Conservation (phyloP, 176 grass and related monocot species). For the Phragmites australis region DNA sequence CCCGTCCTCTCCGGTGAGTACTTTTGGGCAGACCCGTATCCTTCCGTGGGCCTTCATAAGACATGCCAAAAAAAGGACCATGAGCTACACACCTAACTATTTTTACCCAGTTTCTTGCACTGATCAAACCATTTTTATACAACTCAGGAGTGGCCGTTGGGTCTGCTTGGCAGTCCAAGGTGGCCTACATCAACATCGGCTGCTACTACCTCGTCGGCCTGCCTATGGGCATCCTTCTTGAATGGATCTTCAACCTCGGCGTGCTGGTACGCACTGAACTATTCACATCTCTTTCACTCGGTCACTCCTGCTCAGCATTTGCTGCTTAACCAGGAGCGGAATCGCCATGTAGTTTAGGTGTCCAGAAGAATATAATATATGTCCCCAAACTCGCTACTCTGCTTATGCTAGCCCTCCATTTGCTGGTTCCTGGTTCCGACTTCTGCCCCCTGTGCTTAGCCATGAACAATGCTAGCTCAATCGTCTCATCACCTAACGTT, state of each 20-base stretch:
- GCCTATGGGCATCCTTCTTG: constrained; percentile 72
- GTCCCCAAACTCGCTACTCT: no score
- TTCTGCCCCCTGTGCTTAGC: no score
- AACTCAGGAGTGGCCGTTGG: constrained; percentile 83
- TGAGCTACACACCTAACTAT: no score
- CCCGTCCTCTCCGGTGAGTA: constrained; percentile 74
- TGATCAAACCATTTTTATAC: no score
- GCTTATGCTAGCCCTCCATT: no score
- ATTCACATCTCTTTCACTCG: no score
- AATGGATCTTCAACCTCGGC: constrained; percentile 77
- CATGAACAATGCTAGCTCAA: neutral
- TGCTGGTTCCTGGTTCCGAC: no score
- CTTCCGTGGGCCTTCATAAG: neutral
- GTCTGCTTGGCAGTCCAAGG: constrained; percentile 80
- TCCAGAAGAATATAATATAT: no score
- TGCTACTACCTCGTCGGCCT: constrained; percentile 80
- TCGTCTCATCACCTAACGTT: neutral
- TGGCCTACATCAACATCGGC: constrained; percentile 95
- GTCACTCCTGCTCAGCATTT: no score
- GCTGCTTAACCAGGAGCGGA: no score
- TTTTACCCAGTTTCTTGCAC: neutral
- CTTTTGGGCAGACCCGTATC: neutral
- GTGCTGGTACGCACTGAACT: constrained; percentile 57
- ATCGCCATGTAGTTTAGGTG: no score
- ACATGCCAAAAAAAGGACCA: no score